A percentile compares a stretch with the other conserved stretches of the same genome.
Conservation (phyloP, 2,329 filamentous ascomycete species). For the Penicillium concentricum region DNA sequence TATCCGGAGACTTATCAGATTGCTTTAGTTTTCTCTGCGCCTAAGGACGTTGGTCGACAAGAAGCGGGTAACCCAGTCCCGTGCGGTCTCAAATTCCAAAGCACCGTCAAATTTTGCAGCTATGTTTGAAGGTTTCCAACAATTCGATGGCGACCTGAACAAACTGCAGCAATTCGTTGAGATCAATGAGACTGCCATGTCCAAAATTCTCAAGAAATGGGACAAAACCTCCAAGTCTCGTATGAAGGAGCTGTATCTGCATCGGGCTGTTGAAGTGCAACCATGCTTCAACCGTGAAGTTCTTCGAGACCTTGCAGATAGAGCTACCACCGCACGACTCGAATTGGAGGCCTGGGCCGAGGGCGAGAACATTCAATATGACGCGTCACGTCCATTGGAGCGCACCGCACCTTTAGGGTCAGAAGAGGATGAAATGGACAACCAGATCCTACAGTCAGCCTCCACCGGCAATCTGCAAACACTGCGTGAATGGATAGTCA, state of each 20-base stretch:
- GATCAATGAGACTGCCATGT: constrained; percentile 95
- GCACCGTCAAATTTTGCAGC: constrained; percentile 91
- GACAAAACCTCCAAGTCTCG: constrained; percentile 99
- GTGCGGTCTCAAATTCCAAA: constrained; percentile 73
- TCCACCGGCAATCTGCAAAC: constrained; percentile 75
- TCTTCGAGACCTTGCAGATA: constrained; percentile 93
- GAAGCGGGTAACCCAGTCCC: constrained; percentile 84
- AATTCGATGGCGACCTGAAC: constrained; percentile 94
- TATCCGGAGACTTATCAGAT: not conserved
- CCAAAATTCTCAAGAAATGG: constrained; percentile 99
- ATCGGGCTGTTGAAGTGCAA: constrained; percentile 92
- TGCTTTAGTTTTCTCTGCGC: constrained; percentile 77
- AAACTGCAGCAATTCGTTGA: constrained; percentile 98
- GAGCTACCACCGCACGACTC: constrained; percentile 92
- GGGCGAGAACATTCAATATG: constrained; percentile 87
- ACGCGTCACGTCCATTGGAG: constrained; percentile 49
- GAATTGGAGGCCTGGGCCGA: constrained; percentile 97
- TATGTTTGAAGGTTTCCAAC: constrained; percentile 92
- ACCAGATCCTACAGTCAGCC: constrained; percentile 79
- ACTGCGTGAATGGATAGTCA: constrained; percentile 75
- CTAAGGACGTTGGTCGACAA: constrained; percentile 92
- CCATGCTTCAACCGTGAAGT: constrained; percentile 98
- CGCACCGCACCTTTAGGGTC: constrained; percentile 55
- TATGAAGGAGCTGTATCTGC: constrained; percentile 95
- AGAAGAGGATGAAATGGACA: constrained; percentile 86